These are phyloP conservation scores for Tricholoma hemisulphureum DNA, from an alignment of 768 basidiomycete species.

Conservation along the genomic window DNA sequence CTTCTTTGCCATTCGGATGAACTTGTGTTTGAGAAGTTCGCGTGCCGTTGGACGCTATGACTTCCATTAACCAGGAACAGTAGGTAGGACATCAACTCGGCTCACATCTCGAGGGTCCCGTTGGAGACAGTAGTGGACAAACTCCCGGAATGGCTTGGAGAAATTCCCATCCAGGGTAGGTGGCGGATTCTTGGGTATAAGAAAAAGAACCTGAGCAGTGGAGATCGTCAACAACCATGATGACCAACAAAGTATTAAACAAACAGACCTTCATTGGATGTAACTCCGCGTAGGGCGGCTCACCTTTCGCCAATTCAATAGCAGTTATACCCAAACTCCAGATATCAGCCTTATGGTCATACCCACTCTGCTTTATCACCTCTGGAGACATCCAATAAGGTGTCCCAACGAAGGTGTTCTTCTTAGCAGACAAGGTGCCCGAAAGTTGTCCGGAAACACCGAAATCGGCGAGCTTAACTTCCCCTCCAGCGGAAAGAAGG, in stretches of 20 bases:
- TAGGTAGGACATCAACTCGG: conserved; percentile 9
- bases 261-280: conserved; percentile 94
- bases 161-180: conserved; percentile 88
- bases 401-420: conserved; percentile 97
- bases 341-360: conserved; percentile 98
- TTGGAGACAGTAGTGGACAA: conserved; percentile 89
- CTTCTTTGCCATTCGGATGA: conserved; percentile 93
- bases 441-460: conserved; percentile 98
- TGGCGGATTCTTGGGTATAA: conserved; percentile 97
- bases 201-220: conserved; percentile 79
- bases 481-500: conserved; percentile 84
- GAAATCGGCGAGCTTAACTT: conserved; percentile 98
- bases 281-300: conserved; percentile 96
- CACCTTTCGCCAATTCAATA: conserved; percentile 95
- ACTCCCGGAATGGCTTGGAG: conserved; percentile 91
- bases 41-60: conserved; percentile 86
- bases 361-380: conserved; percentile 99
- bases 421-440: conserved; percentile 88
- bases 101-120: conserved; percentile 89
- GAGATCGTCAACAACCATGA: not conserved
- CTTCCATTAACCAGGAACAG: conserved; percentile 11
- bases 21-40: conserved; percentile 95
- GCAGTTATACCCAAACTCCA: conserved; percentile 98
- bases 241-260: not conserved
- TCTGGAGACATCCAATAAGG: conserved; percentile 99